phyloP scores from a whole-genome alignment of 441 rosid species.

The Syzygium syzygioides region DNA sequence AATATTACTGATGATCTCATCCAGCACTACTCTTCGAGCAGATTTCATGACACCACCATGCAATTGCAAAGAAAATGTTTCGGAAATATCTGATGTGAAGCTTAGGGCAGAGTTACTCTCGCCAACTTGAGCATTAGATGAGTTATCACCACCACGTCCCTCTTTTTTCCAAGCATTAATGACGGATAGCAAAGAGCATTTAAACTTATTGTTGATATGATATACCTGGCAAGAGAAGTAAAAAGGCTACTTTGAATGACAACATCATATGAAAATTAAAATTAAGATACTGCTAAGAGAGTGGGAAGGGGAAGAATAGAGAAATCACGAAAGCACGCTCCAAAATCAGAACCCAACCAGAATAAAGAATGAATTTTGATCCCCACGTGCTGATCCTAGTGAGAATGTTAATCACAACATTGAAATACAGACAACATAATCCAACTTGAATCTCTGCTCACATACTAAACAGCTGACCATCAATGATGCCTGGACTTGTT shows the following conservation, averaged over 20 bases:
- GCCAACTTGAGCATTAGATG: constrained; percentile 22
- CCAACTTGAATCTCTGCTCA: not conserved
- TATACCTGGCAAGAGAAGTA: constrained; percentile 49
- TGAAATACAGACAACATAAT: not conserved
- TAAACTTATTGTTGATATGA: constrained; percentile 49
- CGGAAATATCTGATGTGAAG: constrained; percentile 55
- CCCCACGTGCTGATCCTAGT: not conserved
- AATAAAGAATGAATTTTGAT: not conserved
- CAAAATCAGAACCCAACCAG: not conserved
- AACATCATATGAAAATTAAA: not conserved
- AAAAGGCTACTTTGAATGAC: not conserved
- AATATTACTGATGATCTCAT: constrained; percentile 66
- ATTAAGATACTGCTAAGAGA: not conserved
- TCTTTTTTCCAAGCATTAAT: constrained; percentile 47
- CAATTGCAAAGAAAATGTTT: constrained; percentile 70
- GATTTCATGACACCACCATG: constrained; percentile 72
- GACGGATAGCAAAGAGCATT: constrained; percentile 46
- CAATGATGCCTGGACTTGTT: not conserved
- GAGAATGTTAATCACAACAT: not conserved
- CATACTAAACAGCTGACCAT: not conserved
- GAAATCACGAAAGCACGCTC: not conserved
- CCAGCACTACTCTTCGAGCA: constrained; percentile 73
- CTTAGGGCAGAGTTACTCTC: constrained; percentile 27
- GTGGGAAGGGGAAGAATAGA: not conserved
- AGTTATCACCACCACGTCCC: constrained; percentile 14